Percentiles rank a stretch among this genome's conserved stretches.
Evolutionary conservation across 371 early-diverging fungal species (phyloP).

Genomic region (Mucor piriformis): DNA sequence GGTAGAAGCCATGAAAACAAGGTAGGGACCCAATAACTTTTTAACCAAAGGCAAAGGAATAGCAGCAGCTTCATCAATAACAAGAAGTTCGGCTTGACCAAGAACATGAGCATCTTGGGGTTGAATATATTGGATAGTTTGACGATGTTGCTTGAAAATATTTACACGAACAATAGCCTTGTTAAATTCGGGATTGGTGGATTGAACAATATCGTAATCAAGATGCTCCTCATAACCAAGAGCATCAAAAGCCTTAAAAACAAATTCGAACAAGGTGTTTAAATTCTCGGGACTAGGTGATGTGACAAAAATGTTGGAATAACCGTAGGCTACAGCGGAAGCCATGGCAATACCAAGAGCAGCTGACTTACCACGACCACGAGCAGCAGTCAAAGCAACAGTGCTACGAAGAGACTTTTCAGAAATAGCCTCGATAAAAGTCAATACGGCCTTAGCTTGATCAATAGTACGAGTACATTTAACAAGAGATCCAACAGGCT

Average conservation of each 20-base stretch:
- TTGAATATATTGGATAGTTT: conserved; percentile 97
- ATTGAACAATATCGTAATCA: conserved; percentile 97
- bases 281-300: conserved; percentile 99
- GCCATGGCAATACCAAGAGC: conserved; percentile 97
- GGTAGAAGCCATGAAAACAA: conserved; percentile 99
- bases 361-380: conserved; percentile 99
- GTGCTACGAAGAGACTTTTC: conserved; percentile 93
- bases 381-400: conserved; percentile 94
- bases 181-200: conserved; percentile 92
- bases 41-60: conserved; percentile 95
- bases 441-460: conserved; percentile 94
- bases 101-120: conserved; percentile 92
- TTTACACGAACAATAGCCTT: conserved; percentile 96
- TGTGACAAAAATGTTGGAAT: conserved; percentile 97
- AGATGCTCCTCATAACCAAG: conserved; percentile 97
- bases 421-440: conserved; percentile 93
- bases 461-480: conserved; percentile 85
- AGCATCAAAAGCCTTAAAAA: conserved; percentile 96
- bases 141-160: conserved; percentile 95
- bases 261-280: conserved; percentile 97
- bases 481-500: conserved; percentile 86
- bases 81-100: conserved; percentile 95
- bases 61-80: conserved; percentile 99
- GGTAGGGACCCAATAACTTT: conserved; percentile 90
- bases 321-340: conserved; percentile 96